phyloP scores from a whole-genome alignment of 768 basidiomycete genomes.

The Phaffia australis region DNA sequence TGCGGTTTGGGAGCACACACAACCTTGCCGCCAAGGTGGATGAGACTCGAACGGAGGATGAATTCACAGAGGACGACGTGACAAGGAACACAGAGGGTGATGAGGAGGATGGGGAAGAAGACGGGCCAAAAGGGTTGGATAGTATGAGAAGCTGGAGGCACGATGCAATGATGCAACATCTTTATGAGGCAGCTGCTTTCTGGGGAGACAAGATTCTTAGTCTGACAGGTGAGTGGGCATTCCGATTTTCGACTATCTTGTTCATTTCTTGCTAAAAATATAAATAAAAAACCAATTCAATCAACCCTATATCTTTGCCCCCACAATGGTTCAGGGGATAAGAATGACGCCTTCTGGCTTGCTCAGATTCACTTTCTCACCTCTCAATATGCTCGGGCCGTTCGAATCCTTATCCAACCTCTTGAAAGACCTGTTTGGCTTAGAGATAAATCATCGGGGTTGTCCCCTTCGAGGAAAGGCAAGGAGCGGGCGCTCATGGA shows the following conservation, averaged over 20 bases:
- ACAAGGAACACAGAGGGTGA: conserved; percentile 37
- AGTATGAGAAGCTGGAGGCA: conserved; percentile 94
- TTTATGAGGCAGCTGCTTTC: conserved; percentile 92
- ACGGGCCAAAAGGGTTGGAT: conserved; percentile 71
- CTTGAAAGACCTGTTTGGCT: conserved; percentile 48
- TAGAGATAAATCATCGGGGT: conserved; percentile 1
- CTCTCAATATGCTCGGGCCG: conserved; percentile 87
- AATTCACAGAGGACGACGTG: conserved; percentile 18
- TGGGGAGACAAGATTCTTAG: conserved; percentile 97
- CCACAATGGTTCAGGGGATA: conserved; percentile 53
- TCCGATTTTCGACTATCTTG: background rate
- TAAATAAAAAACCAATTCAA: too few relatives aligned
- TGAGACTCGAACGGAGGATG: background rate
- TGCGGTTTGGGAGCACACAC: background rate
- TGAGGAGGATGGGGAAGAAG: conserved; percentile 36
- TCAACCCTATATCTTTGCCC: background rate
- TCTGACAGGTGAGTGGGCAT: conserved; percentile 66
- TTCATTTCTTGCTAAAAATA: background rate
- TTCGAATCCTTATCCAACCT: conserved; percentile 77
- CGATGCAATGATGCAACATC: conserved; percentile 95
- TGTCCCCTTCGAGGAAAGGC: conserved; percentile 8
- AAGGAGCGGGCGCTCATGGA: conserved; percentile 36
- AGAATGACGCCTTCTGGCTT: conserved; percentile 98
- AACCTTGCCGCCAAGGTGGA: background rate
- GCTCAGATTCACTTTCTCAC: conserved; percentile 96